Base-by-base conservation (phyloP, 176 grass and related monocot genomes). In the Rhipidocladum racemiflorum region DNA sequence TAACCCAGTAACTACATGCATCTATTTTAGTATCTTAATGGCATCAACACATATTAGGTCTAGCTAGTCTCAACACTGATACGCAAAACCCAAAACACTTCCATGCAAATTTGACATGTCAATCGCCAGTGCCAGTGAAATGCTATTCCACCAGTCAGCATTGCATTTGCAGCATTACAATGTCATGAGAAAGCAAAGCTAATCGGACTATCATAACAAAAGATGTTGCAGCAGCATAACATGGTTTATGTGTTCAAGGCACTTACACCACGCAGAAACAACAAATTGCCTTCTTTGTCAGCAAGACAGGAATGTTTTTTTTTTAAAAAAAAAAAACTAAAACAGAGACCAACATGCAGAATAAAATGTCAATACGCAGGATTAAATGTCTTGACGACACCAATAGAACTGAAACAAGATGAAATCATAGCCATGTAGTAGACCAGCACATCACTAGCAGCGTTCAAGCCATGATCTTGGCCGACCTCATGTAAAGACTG, bases 401-500 rank as follows among this genome's bases (percentile, higher is more conserved):
- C 50, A 24, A 74, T 34, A 24, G 23, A 51, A 76, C 62, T 69
- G 70, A 85, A 81, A 75, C 45, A 76, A 18, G 42, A 65, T 36
- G 61, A 80, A 75, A 51, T 73, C 42, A 75, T 16, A 75, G 4
- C 60, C 30, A 61, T 0, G 23, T 60, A 5, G 14, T 18, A 79
- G 66, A 36, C 51, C 62, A 61, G 23, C 8, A 62, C 53, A 61
- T 50, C 30, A 49, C 46, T 77, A 53, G 17, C 32, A 59, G 30
- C 32, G 3, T 74, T 86, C 81, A 94, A 65, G 84, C 80, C 89
- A 94, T 89, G 56, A 91, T 94, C 74, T 83, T 85, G 32, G 89
- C 92, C 11, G 92, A 91, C 51, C 92, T 87, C 76, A 89, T 85
- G 54, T 94, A 94, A 29, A 94, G 86, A 42, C 92, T 94, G 57